Evolutionary conservation across 208 protist genomes (phyloP).

Genomic region (Trypanosoma rangeli): DNA sequence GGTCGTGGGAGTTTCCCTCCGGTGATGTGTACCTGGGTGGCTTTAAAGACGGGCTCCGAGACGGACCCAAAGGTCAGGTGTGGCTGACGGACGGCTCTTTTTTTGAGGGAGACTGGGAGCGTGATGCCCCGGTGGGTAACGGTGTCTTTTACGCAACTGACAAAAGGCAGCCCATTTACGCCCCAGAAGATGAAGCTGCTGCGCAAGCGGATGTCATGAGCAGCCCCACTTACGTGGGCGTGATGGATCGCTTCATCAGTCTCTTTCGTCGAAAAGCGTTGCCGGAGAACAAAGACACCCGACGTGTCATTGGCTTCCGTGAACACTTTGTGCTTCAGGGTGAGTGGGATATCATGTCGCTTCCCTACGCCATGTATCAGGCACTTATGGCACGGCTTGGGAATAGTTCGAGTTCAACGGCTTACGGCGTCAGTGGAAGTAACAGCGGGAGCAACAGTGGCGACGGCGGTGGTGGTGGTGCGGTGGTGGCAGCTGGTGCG

Average conservation of each 20-base stretch:
- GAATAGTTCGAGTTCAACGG: not conserved
- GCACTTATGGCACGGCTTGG: constrained; percentile 4
- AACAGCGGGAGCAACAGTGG: not conserved
- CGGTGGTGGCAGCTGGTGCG: not conserved
- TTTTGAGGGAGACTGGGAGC: constrained; percentile 60
- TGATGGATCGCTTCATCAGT: constrained; percentile 21
- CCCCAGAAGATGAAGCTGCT: not conserved
- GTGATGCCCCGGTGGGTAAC: constrained; percentile 54
- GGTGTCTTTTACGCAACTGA: constrained; percentile 69
- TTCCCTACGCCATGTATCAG: constrained; percentile 22
- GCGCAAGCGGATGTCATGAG: constrained; percentile 1
- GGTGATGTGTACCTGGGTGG: constrained; percentile 77
- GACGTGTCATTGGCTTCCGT: constrained; percentile 9
- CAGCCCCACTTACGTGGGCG: constrained; percentile 5
- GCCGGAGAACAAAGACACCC: constrained; percentile 5
- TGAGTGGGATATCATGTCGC: constrained; percentile 10
- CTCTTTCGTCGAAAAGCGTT: constrained; percentile 20
- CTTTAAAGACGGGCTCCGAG: constrained; percentile 50
- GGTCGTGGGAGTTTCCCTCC: constrained; percentile 72
- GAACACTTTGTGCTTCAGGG: constrained; percentile 30
- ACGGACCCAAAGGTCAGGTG: constrained; percentile 26
- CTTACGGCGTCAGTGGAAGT: not conserved
- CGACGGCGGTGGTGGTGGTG: not conserved
- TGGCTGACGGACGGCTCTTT: constrained; percentile 78
- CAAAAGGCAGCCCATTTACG: constrained; percentile 44